Evolutionary conservation across 768 basidiomycete genomes (phyloP).

Genomic region (Leccinum ochraceum): DNA sequence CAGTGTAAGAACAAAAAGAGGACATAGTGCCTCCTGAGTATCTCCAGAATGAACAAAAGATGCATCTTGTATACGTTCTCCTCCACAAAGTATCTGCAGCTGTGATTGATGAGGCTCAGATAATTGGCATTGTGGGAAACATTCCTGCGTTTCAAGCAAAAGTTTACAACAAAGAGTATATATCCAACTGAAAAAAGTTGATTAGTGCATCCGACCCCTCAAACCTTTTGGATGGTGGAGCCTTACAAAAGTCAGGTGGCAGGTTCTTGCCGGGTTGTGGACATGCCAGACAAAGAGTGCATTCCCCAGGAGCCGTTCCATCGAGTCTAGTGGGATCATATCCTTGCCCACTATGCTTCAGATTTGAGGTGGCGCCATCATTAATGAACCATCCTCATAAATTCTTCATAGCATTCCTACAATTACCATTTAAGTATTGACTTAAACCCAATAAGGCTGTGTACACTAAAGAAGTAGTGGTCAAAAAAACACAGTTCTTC

Average conservation of each 20-base stretch:
- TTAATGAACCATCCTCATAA: no score
- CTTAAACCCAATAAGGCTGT: no score
- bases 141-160: neutral
- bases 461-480: no score
- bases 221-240: neutral
- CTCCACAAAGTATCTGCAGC: neutral
- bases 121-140: neutral
- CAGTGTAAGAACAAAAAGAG: neutral
- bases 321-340: neutral
- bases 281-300: neutral
- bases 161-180: neutral
- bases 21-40: neutral
- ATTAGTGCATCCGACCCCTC: neutral
- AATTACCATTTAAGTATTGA: no score
- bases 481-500: no score
- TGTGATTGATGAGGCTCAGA: neutral
- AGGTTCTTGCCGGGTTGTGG: neutral
- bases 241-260: neutral
- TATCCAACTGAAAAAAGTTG: neutral
- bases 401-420: no score
- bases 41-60: neutral
- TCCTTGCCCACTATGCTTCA: neutral
- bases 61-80: neutral
- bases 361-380: conserved; percentile 1
- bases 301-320: neutral